Evolutionary conservation across 371 early-diverging fungal genomes (phyloP), one percentile per base, ranked within the genome.

Genomic region (Mucor racemosus): DNA sequence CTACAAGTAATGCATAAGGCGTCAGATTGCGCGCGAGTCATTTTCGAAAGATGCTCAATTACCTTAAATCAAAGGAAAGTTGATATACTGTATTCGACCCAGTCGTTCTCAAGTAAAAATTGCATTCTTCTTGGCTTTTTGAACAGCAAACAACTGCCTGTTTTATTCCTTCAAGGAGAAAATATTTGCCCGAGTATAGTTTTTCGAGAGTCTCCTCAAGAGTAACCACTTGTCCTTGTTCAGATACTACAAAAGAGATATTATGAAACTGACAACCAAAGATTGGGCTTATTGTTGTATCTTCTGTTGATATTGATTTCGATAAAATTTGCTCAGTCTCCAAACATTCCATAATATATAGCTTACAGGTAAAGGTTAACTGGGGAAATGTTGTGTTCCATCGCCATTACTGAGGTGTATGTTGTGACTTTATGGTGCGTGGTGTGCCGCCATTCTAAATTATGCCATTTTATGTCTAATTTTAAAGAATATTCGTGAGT

Each of bases 91-190:
- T 14, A 31, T 60, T 46, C 15, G 46, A 26, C 26, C 26, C 34
- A 9, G 46, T 26, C 9, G 44, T 41, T 35, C 60, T 42, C n/a
- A 60, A 19, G 15, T 60, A 60, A 60, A 46, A 60, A 5, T 11
- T 42, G 13, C 60, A 60, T n/a, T 34, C 46, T 11, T 44, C 60
- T 26, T n/a, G 19, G 31, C 40, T 15, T 13, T 60, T 33, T n/a
- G 34, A 46, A 35, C 60, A 60, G 9, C 35, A 46, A 5, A 15
- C 46, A 33, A 60, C 46, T 34, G 31, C 46, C 40, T 60, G 60
- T 13, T 15, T n/a, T n/a, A 60, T 35, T 9, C 35, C 10, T 7
- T 46, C 33, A 10, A 35, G 33, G 17, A 44, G 34, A n/a, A 8
- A 7, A 0, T 41, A 34, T n/a, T 33, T 60, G 3, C n/a, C 35